These are phyloP conservation scores for Pisolithus microcarpus DNA, from an alignment of 768 basidiomycete species.

Conservation along the genomic window DNA sequence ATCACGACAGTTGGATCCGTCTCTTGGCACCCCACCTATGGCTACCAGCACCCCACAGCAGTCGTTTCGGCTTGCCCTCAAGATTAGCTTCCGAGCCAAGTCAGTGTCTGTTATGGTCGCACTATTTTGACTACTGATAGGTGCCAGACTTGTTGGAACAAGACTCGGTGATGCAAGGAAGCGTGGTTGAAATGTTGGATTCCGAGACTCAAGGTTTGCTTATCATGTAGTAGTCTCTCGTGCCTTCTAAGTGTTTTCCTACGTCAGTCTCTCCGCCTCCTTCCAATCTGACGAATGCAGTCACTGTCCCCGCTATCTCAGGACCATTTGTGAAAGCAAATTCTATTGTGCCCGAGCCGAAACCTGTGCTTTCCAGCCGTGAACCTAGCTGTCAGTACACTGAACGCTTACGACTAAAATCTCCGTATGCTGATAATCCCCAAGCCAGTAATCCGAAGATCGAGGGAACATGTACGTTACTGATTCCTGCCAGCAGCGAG, in stretches of 20 bases:
- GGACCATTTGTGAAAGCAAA: background rate
- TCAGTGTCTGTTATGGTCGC: conserved; percentile 23
- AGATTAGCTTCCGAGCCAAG: conserved; percentile 48
- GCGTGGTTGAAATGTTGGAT: conserved; percentile 49
- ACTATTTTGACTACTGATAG: conserved; percentile 1
- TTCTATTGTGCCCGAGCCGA: conserved; percentile 10
- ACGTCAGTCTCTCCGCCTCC: background rate
- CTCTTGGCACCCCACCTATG: conserved; percentile 37
- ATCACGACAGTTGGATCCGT: conserved; percentile 32
- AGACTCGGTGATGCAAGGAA: conserved; percentile 67
- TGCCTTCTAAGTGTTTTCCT: background rate
- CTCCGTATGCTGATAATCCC: background rate
- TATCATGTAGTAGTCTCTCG: background rate
- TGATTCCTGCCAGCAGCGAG: background rate
- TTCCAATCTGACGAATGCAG: background rate
- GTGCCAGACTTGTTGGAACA: conserved; percentile 55
- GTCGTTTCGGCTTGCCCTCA: conserved; percentile 48
- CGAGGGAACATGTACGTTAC: conserved; percentile 6
- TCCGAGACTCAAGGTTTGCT: conserved; percentile 36
- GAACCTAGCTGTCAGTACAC: background rate
- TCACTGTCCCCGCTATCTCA: background rate
- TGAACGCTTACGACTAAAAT: background rate
- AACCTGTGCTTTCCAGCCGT: background rate
- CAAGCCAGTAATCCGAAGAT: background rate
- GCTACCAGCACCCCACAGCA: conserved; percentile 51